Conservation (phyloP, 805 yeast genomes). For the Candida nitratophila region DNA sequence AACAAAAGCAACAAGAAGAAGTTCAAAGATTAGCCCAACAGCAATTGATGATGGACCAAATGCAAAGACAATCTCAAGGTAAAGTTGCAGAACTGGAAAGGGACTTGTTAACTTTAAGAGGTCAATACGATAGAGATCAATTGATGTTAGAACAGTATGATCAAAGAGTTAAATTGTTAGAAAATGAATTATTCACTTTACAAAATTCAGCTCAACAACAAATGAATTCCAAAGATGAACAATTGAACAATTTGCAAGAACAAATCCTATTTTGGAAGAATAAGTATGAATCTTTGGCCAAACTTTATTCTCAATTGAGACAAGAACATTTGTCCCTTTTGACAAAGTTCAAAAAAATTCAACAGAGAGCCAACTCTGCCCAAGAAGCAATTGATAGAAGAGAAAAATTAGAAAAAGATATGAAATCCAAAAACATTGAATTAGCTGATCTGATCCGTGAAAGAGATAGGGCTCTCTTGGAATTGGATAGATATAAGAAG, state of each 20-base stretch:
- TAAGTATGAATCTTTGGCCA: slow-evolving; percentile 85
- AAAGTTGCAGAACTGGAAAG: slow-evolving; percentile 76
- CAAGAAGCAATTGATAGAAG: slow-evolving; percentile 84
- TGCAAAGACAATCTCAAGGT: slow-evolving; percentile 69
- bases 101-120: slow-evolving; percentile 65
- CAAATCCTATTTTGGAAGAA: slow-evolving; percentile 74
- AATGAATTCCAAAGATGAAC: slow-evolving; percentile 69
- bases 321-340: slow-evolving; percentile 83
- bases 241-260: slow-evolving; percentile 58
- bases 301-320: slow-evolving; percentile 82
- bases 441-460: slow-evolving; percentile 84
- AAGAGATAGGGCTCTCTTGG: slow-evolving; percentile 82
- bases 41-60: slow-evolving; percentile 57
- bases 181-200: slow-evolving; percentile 57
- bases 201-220: slow-evolving; percentile 66
- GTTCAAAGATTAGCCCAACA: slow-evolving; percentile 68
- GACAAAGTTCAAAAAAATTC: slow-evolving; percentile 70
- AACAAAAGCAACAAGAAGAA: slow-evolving; percentile 61
- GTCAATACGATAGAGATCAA: slow-evolving; percentile 84
- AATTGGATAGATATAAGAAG: slow-evolving; percentile 64
- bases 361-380: slow-evolving; percentile 81
- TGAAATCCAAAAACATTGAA: slow-evolving; percentile 80
- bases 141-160: slow-evolving; percentile 81
- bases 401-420: slow-evolving; percentile 73
- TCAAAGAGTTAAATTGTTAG: slow-evolving; percentile 73